A percentile compares a stretch with the other conserved stretches of the same genome.
These are phyloP conservation scores for Sclerotinia subarctica DNA, from an alignment of 2,329 filamentous ascomycete species.

Conservation along the genomic window DNA sequence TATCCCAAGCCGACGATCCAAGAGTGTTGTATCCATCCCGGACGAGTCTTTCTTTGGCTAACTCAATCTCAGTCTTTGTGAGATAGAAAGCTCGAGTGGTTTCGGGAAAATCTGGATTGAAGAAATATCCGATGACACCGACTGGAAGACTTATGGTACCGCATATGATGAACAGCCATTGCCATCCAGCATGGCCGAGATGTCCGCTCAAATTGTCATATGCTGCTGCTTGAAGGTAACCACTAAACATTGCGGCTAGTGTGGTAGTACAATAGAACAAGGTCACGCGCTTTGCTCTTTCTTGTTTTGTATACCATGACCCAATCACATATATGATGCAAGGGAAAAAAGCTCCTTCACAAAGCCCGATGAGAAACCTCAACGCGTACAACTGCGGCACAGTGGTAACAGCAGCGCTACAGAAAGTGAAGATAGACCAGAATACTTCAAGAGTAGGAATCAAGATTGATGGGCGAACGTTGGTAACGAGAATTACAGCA, in stretches of 20 bases:
- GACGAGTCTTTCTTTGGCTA: slow-evolving; percentile 26
- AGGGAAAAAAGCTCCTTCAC: slow-evolving; percentile 31
- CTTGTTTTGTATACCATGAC: slow-evolving; percentile 44
- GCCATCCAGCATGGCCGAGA: slow-evolving; percentile 42
- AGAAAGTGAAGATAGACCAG: slow-evolving; percentile 33
- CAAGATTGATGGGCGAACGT: slow-evolving; percentile 31
- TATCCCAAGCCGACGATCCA: slow-evolving; percentile 30
- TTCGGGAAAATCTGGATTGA: slow-evolving; percentile 44
- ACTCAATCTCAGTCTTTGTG: slow-evolving; percentile 18
- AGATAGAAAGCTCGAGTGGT: slow-evolving; percentile 44
- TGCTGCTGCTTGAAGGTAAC: slow-evolving; percentile 44
- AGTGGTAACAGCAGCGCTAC: slow-evolving; percentile 32
- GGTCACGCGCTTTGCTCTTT: slow-evolving; percentile 53
- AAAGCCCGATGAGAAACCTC: slow-evolving; percentile 45
- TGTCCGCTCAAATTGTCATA: slow-evolving; percentile 42
- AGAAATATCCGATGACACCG: slow-evolving; percentile 50
- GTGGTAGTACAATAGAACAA: slow-evolving; percentile 53
- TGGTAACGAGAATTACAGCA: slow-evolving; percentile 29
- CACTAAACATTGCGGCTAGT: slow-evolving; percentile 47
- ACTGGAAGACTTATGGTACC: slow-evolving; percentile 54
- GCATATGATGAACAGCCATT: slow-evolving; percentile 50
- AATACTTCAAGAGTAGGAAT: slow-evolving; percentile 30
- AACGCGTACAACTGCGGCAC: slow-evolving; percentile 43
- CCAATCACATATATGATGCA: slow-evolving; percentile 44
- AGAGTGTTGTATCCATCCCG: slow-evolving; percentile 29